A percentile compares a stretch with the other conserved stretches of the same genome.
phyloP scores from a whole-genome alignment of 768 basidiomycete species.

The Trametes gibbosa region DNA sequence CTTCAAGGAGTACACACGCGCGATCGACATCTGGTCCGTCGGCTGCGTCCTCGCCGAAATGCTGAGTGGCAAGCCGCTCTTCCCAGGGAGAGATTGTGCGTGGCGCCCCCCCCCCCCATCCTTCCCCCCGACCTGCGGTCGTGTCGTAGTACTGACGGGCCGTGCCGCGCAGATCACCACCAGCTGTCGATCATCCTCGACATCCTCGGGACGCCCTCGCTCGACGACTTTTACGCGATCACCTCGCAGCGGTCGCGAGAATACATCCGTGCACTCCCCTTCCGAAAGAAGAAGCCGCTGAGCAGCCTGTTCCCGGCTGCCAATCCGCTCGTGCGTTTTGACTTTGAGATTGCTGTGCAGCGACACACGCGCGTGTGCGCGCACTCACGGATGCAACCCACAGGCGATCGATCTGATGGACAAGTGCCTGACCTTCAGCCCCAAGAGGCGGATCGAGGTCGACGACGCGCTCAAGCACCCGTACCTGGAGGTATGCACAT shows the following conservation, averaged over 20 bases:
- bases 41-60: constrained; percentile 90
- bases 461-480: constrained; percentile 87
- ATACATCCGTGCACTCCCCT: constrained; percentile 86
- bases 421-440: constrained; percentile 80
- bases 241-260: constrained; percentile 77
- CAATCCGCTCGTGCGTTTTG: constrained; percentile 52
- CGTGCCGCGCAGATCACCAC: constrained; percentile 74
- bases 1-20: constrained; percentile 91
- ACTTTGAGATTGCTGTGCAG: constrained; percentile 21
- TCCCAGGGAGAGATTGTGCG: constrained; percentile 93
- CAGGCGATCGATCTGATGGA: constrained; percentile 78
- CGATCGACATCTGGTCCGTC: constrained; percentile 86
- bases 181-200: constrained; percentile 92
- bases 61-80: constrained; percentile 87
- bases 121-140: too few species aligned
- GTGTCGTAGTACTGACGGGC: too few species aligned
- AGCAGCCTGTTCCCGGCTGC: constrained; percentile 70
- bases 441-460: constrained; percentile 84
- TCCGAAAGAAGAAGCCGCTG: constrained; percentile 78
- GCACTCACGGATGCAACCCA: neutral
- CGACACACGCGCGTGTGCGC: neutral
- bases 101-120: constrained; percentile 12
- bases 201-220: constrained; percentile 85
- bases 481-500: constrained; percentile 65
- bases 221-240: constrained; percentile 95